These are phyloP conservation scores for Claviceps spartinae DNA, from an alignment of 2,329 filamentous ascomycete species.

Conservation along the genomic window DNA sequence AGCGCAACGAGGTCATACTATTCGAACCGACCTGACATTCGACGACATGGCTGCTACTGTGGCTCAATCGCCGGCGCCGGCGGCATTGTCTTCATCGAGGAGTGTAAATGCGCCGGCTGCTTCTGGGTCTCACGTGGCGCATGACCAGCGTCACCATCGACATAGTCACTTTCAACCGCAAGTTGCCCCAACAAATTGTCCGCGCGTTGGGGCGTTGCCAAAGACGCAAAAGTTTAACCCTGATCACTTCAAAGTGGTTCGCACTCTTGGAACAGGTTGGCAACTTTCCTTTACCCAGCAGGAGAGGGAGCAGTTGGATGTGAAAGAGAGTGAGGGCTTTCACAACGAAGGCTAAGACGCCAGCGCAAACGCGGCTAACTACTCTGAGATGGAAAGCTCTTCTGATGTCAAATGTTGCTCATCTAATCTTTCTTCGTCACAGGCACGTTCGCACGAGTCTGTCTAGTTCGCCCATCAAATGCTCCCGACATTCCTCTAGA, in stretches of 20 bases:
- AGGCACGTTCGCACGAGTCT: slow-evolving; percentile 75
- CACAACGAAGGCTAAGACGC: background rate
- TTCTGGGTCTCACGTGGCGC: slow-evolving; percentile 4
- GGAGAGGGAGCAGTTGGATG: background rate
- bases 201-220: slow-evolving; percentile 11
- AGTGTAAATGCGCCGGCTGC: slow-evolving; percentile 7
- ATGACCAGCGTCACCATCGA: slow-evolving; percentile 1
- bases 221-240: slow-evolving; percentile 19
- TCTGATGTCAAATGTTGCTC: background rate
- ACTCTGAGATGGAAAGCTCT: background rate
- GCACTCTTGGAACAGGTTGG: slow-evolving; percentile 61
- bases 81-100: slow-evolving; percentile 6
- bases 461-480: slow-evolving; percentile 55
- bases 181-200: background rate
- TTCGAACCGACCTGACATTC: background rate
- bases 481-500: slow-evolving; percentile 23
- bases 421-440: background rate
- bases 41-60: slow-evolving; percentile 19
- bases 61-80: slow-evolving; percentile 17
- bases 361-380: background rate
- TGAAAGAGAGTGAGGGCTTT: background rate
- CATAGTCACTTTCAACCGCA: background rate
- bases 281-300: background rate
- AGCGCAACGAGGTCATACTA: background rate
- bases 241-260: slow-evolving; percentile 55